A percentile compares a stretch with the other conserved stretches of the same genome.
Conservation (phyloP, 2,329 filamentous ascomycete genomes). For the Diplodia seriata region DNA sequence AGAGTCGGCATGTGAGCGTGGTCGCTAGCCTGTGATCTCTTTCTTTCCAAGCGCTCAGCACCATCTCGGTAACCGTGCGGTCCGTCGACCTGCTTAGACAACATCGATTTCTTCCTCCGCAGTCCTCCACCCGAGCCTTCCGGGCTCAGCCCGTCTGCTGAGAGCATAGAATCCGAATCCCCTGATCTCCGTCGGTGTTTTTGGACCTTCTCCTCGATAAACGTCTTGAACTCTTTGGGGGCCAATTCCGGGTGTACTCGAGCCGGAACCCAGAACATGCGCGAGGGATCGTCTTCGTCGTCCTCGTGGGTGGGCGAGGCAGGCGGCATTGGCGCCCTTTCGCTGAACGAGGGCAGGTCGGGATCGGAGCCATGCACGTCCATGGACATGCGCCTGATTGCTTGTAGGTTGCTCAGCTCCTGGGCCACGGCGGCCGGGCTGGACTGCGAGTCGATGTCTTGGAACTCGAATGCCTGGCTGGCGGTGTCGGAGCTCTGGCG, state of each 20-base stretch:
- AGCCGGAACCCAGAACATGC: conserved; percentile 94
- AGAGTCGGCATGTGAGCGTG: conserved; percentile 69
- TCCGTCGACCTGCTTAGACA: conserved; percentile 88
- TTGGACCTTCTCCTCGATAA: conserved; percentile 90
- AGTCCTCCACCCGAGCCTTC: conserved; percentile 66
- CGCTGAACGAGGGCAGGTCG: conserved; percentile 74
- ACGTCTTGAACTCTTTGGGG: conserved; percentile 95
- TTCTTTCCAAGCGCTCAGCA: conserved; percentile 77
- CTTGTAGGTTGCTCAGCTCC: conserved; percentile 90
- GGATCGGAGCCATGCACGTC: conserved; percentile 76
- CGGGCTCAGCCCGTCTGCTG: conserved; percentile 63
- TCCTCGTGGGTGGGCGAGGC: conserved; percentile 71
- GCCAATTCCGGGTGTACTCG: conserved; percentile 93
- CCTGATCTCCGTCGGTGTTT: conserved; percentile 85
- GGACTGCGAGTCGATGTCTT: conserved; percentile 87
- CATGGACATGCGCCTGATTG: conserved; percentile 92
- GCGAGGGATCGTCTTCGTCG: conserved; percentile 84
- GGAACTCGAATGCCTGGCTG: conserved; percentile 72
- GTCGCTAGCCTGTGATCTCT: conserved; percentile 67
- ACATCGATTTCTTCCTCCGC: conserved; percentile 90
- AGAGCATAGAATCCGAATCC: conserved; percentile 65
- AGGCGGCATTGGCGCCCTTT: conserved; percentile 65
- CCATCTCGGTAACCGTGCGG: conserved; percentile 80
- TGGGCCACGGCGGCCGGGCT: conserved; percentile 88
- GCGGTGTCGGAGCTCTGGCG: conserved; percentile 52